phyloP scores from a whole-genome alignment of 78 protist species.

The Dictyostelium citrinum region DNA sequence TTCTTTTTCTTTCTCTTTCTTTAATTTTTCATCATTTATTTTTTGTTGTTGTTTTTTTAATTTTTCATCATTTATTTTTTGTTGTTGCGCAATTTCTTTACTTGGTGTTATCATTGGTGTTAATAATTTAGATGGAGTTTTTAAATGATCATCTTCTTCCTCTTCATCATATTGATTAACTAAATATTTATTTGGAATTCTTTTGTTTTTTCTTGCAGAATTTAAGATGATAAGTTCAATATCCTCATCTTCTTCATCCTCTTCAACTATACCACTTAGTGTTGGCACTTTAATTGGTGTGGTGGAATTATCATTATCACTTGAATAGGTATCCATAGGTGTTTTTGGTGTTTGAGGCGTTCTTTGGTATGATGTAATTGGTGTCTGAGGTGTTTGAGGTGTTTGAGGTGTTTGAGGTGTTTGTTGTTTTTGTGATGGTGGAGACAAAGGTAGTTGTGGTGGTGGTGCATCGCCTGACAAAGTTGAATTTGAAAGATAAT shows the following conservation, averaged over 20 bases:
- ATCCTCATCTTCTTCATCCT: conserved; percentile 26
- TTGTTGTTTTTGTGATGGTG: neutral
- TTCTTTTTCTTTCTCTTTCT: neutral
- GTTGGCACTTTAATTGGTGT: neutral
- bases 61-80: neutral
- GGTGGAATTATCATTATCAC: neutral
- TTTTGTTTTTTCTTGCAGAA: neutral
- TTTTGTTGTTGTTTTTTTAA: neutral
- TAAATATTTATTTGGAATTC: neutral
- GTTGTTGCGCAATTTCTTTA: neutral
- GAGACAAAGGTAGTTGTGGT: neutral
- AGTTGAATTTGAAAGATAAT: neutral
- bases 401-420: neutral
- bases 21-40: neutral
- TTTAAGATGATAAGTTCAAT: neutral
- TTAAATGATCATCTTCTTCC: neutral
- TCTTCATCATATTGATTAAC: neutral
- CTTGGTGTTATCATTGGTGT: neutral
- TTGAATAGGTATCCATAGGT: neutral
- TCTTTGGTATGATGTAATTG: neutral
- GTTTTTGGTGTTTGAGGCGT: neutral
- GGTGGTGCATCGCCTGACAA: conserved; percentile 1
- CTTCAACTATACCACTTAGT: neutral
- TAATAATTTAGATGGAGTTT: neutral
- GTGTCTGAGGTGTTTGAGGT: neutral